Percentiles rank a stretch among this genome's conserved stretches.
phyloP scores from a whole-genome alignment of 169 alveolate species.

The Cryptosporidium muris region DNA sequence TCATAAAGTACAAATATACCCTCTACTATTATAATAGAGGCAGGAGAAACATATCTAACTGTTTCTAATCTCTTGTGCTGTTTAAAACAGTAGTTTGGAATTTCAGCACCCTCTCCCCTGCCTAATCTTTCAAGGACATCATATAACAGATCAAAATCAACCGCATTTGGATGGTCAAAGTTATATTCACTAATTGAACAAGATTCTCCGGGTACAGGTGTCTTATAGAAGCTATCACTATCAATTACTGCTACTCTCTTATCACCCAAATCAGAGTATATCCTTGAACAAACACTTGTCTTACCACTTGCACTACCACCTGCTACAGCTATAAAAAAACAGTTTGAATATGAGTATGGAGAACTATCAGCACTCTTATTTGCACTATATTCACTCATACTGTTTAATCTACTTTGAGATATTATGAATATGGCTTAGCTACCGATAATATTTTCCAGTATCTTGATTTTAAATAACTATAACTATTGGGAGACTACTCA shows the following conservation, averaged over 20 bases:
- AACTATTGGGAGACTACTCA: no score
- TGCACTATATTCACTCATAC: no score
- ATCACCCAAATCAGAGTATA: constrained; percentile 69
- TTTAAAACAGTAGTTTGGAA: constrained; percentile 81
- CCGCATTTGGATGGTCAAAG: constrained; percentile 86
- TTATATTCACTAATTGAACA: constrained; percentile 78
- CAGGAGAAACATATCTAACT: constrained; percentile 67
- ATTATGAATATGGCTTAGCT: background rate
- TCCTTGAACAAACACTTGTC: constrained; percentile 77
- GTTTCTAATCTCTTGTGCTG: constrained; percentile 73
- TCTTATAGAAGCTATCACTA: constrained; percentile 79
- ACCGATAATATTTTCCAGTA: no score
- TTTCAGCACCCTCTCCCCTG: constrained; percentile 73
- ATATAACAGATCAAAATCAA: constrained; percentile 79
- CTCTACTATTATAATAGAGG: constrained; percentile 82
- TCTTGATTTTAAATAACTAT: no score
- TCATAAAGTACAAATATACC: constrained; percentile 84
- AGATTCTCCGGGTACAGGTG: constrained; percentile 78
- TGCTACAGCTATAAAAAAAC: constrained; percentile 78
- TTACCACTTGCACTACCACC: constrained; percentile 87
- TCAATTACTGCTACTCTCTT: constrained; percentile 74
- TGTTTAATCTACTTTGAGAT: background rate
- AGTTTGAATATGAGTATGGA: constrained; percentile 11
- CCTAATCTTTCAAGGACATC: constrained; percentile 54
- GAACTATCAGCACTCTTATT: no score